Percentiles rank a stretch among this genome's conserved stretches.
Evolutionary conservation across 2,329 filamentous ascomycete species (phyloP).

Genomic region (Chaetothyriales sp.): DNA sequence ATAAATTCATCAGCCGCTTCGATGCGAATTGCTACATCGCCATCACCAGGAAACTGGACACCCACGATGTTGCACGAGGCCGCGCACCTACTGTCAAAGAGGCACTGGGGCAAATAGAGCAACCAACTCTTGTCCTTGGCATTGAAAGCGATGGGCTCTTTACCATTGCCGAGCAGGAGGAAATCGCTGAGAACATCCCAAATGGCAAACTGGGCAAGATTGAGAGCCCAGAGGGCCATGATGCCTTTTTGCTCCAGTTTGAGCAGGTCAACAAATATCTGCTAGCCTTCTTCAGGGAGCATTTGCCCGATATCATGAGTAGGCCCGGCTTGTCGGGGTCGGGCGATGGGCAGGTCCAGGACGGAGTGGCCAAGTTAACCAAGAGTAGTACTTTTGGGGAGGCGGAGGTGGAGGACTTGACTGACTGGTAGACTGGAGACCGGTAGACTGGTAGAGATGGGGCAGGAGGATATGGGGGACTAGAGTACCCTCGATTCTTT

Average conservation of each 20-base stretch:
- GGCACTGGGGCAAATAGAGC: conserved; percentile 66
- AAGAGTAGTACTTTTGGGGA: conserved; percentile 92
- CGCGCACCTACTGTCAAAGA: conserved; percentile 49
- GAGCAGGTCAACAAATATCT: conserved; percentile 90
- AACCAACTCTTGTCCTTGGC: conserved; percentile 79
- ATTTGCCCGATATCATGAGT: conserved; percentile 76
- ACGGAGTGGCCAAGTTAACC: conserved; percentile 46
- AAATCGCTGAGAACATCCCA: conserved; percentile 68
- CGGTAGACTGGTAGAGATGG: no score
- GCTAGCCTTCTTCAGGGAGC: conserved; percentile 65
- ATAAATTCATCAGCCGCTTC: conserved; percentile 93
- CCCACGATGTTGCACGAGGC: conserved; percentile 79
- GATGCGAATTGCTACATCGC: conserved; percentile 99
- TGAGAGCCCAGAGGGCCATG: conserved; percentile 86
- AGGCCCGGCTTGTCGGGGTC: conserved; percentile 33
- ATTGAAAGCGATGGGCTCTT: conserved; percentile 95
- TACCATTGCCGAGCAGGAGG: conserved; percentile 90
- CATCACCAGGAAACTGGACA: conserved; percentile 94
- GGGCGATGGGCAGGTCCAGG: conserved; percentile 21
- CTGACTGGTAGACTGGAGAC: conserved; percentile 14
- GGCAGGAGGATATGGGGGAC: no score
- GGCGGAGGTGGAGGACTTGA: conserved; percentile 78
- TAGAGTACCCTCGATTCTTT: neutral
- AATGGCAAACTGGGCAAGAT: conserved; percentile 69
- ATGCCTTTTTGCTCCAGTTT: conserved; percentile 91